Evolutionary conservation across 1,284 basidiomycete genomes (phyloP), one percentile per base, ranked within the genome.

Genomic region (Ceraceosorus guamensis): DNA sequence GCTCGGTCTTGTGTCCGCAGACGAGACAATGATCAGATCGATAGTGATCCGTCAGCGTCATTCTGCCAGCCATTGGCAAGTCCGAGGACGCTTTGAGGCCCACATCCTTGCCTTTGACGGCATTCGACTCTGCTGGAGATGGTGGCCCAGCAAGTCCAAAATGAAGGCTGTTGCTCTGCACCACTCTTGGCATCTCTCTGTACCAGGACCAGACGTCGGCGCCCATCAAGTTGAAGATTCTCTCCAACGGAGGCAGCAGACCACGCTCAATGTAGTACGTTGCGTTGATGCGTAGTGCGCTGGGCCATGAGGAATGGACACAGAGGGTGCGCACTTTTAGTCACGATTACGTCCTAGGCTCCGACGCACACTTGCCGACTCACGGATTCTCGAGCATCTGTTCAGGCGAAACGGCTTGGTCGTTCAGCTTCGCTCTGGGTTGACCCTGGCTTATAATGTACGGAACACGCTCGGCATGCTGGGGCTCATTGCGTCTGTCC

Each of bases 381-480:
- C 37, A 41, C 85, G 83, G 79, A 64, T 88, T 83, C 24, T 83
- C 80, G 45, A 96, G 77, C 61, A 93, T 81, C 58, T 87, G 87
- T 64, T 87, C 81, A 0, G 91, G 91, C 43, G 84, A 82, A 46
- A 88, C 80, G 0, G 90, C 91, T 61, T 87, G 81, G 63, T 95
- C 89, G 18, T 89, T 86, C 11, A 97, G 81, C 52, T 86, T 82
- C 1, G 83, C 78, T 1, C 85, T 82, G 0, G 84, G 83, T 41
- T 82, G 81, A 2, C 88, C 86, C 48, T 79, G 85, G 76, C 82
- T 79, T 55, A 98, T 88, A 45, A 97, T 83, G 75, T 96, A 97
- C 0, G 91, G 90, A 2, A 97, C 84, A 31, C 93, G 84, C 71
- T 98, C 92, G 13, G 88, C 90, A 67, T 95, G 92, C 68, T 92